Evolutionary conservation across 345 rosid genomes (phyloP), one percentile per base, ranked within the genome.

Genomic region (Salix purpurea): DNA sequence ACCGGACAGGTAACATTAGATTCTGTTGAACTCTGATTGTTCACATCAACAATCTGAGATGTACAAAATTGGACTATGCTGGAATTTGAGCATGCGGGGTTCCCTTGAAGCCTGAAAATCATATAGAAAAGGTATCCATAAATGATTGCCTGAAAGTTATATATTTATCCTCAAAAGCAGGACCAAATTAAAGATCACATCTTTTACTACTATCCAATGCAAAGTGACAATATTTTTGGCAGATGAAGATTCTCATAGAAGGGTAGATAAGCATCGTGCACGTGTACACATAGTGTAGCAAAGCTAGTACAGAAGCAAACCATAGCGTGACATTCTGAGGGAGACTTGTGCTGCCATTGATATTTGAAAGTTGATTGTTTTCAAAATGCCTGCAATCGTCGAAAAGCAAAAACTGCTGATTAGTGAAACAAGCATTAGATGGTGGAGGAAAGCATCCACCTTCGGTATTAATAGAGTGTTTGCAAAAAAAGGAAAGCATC

Each of bases 81-180:
- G 80, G 78, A 56, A 70, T 69, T 76, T 74, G 64, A 46, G 86
- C 99, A 96, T 7, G 87, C 26, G 21, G 98, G 98, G 84, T 93
- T 96, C 52, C 98, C 99, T 78, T 74, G 84, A 74, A 96, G 96
- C 98, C 99, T 96, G 94, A 77, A 86, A 83, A 79, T 69, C 34
- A 67, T 77, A 70, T 65, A 76, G 61, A 30, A 72, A 56, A 18
- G 9, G 26, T 24, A 69, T 34, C 52, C 48, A 50, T 42, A 66
- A 65, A 19, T 7, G 44, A 40, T 40, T 40, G 28, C n/a, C 44
- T 67, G 70, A 37, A 21, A 67, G n/a, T 18, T 36, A 23, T 37
- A 37, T 67, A 67, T 21, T 21, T 18, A 26, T 37, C 42, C 5
- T 6, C 3, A 0, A 37, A 18, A 37, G 44, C 21, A 36, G 24